Evolutionary conservation across 139 green algal genomes (phyloP), one percentile per base, ranked within the genome.

Genomic region (Edaphochlamys debaryana): DNA sequence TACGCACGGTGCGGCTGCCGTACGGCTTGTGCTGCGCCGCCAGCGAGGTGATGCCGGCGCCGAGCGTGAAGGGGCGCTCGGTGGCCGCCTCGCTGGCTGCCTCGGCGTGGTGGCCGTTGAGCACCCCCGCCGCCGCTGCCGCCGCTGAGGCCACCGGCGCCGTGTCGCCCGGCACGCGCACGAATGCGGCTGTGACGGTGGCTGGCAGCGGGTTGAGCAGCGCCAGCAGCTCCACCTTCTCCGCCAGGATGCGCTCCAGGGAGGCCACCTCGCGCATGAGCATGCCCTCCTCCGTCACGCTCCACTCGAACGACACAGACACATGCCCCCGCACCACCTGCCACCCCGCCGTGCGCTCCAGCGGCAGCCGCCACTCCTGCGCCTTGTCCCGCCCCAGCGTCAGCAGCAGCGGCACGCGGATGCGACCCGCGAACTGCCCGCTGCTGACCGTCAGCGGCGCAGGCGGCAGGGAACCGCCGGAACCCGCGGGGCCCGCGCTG

Each of bases 161-260:
- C 41, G 38, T 60, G 79, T 54, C 56, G n/a, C 78, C 72, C 27
- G 34, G 78, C 42, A n/a, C 0, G 36, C 72, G 72, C 66, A 71
- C 37, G 79, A 86, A 89, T 34, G 40, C 45, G 30, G 66, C 56
- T 40, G 73, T 52, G 25, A 34, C 32, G 3, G 79, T 25, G 13
- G 87, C 67, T 1, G 79, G 48, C 32, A 96, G 75, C 0, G 93
- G 93, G 27, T 86, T 82, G 75, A 97, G 87, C 30, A 91, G 85
- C 34, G 92, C 92, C 72, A 96, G 70, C 50, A 97, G 92, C 89
- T 97, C 94, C 36, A 85, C 25, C 81, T 87, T 87, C 85, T 96
- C 86, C 27, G 86, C 85, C 50, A 96, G 82, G 81, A 98, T 89
- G 19, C 69, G 77, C 87, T 97, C 93, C 67, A 98, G 89, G 29